Base-by-base conservation (phyloP, 2,329 filamentous ascomycete species). In the Ophiosphaerella narmari region DNA sequence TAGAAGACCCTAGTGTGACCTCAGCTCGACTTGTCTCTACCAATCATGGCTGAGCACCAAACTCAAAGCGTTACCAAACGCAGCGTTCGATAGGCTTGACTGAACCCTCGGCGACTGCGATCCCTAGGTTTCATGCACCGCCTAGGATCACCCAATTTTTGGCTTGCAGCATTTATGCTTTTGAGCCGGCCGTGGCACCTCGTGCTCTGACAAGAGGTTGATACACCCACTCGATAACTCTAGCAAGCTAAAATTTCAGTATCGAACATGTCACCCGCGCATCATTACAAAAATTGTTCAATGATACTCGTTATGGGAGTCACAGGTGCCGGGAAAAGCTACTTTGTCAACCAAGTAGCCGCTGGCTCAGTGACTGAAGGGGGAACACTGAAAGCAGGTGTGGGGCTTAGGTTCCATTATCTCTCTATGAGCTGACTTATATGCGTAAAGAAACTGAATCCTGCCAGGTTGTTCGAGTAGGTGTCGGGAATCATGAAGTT, bases 231-330 rank as follows among this genome's bases (percentile, higher is more conserved):
- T 21, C 18, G 18, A 21, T 21, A 21, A 21, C 18, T 21, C 18
- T 4, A 21, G 3, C 18, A 21, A 21, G 26, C 11, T 29, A 29
- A 29, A 21, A 11, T 13, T 24, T 11, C 36, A 24, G 36, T 13
- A 14, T n/a, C 24, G 6, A 23, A 23, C 13, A 11, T 23, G 21
- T 39, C 18, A 5, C 12, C 8, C 21, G 23, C n/a, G 36, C 21
- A 37, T 18, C 21, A 35, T 8, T 31, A 44, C 14, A 8, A n/a
- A 5, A 39, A 47, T 5, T 40, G 43, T 16, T 38, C 47, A 16
- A 66, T 68, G 58, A 61, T 70, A 14, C 43, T 67, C 5, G 59
- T 70, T 4, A 66, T 71, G 59, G 68, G 68, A 4, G 59, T 64
- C 5, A 70, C 66, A 6, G 68, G 66, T 3, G 46, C 62, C 7